These are phyloP conservation scores for Pinus albicaulis DNA, from an alignment of 75 land plant genomes.

Conservation along the genomic window DNA sequence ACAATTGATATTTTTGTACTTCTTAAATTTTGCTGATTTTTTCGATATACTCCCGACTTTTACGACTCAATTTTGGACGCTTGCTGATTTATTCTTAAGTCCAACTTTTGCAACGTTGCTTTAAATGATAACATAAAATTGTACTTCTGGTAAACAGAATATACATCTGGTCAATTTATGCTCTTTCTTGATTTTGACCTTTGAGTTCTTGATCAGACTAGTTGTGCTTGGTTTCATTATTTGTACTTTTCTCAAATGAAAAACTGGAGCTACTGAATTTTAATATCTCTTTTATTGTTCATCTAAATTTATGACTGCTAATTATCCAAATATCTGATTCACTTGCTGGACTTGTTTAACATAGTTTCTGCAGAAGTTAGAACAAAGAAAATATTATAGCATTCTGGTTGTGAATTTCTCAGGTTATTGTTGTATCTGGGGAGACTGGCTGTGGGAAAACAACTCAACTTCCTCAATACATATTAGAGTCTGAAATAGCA, in stretches of 20 bases:
- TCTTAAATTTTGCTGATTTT: too few species aligned
- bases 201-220: background rate
- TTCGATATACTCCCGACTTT: too few species aligned
- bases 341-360: background rate
- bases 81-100: too few species aligned
- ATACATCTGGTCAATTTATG: background rate
- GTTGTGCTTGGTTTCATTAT: background rate
- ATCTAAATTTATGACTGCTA: background rate
- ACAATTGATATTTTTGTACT: too few species aligned
- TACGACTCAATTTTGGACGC: too few species aligned
- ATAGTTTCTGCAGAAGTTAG: slow-evolving; percentile 1
- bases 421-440: slow-evolving; percentile 28
- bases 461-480: slow-evolving; percentile 41
- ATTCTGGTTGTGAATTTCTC: background rate
- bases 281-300: background rate
- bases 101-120: too few species aligned
- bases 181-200: background rate
- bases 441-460: slow-evolving; percentile 42
- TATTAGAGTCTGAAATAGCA: slow-evolving; percentile 32
- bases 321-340: background rate
- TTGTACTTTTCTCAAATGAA: too few species aligned
- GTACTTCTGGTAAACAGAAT: background rate
- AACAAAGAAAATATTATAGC: too few species aligned
- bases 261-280: background rate
- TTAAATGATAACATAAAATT: background rate